phyloP scores from a whole-genome alignment of 192 early-diverging fungal genomes.

The Lobosporangium transversale region DNA sequence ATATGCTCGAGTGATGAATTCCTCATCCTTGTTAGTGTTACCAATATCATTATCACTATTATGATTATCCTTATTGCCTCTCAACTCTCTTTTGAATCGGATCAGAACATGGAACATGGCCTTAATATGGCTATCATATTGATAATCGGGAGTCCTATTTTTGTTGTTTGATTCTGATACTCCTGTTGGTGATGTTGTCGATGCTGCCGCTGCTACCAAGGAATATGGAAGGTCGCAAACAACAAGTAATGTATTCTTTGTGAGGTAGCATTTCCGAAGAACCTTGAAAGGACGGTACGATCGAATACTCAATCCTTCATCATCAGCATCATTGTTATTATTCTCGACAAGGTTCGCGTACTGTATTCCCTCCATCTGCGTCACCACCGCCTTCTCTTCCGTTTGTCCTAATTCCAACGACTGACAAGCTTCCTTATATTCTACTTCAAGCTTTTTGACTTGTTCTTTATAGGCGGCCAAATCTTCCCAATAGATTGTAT shows the following conservation, averaged over 20 bases:
- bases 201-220: not conserved
- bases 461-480: constrained; percentile 7
- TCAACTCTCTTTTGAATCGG: constrained; percentile 31
- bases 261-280: constrained; percentile 21
- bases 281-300: constrained; percentile 34
- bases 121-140: not conserved
- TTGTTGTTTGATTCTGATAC: not conserved
- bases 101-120: constrained; percentile 43
- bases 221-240: constrained; percentile 34
- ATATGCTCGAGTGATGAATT: constrained; percentile 33
- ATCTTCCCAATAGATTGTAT: constrained; percentile 39
- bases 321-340: not conserved
- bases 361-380: not conserved
- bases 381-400: not conserved
- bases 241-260: constrained; percentile 21
- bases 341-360: too few relatives aligned
- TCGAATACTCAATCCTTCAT: constrained; percentile 16
- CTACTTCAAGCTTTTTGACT: constrained; percentile 4
- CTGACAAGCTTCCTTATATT: constrained; percentile 19
- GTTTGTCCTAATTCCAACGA: not conserved
- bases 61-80: too few relatives aligned
- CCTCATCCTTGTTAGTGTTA: not conserved
- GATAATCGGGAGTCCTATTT: not conserved
- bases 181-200: not conserved
- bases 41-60: too few relatives aligned